These are phyloP conservation scores for Populus pruinosa DNA, from an alignment of 345 rosid genomes.

Conservation along the genomic window DNA sequence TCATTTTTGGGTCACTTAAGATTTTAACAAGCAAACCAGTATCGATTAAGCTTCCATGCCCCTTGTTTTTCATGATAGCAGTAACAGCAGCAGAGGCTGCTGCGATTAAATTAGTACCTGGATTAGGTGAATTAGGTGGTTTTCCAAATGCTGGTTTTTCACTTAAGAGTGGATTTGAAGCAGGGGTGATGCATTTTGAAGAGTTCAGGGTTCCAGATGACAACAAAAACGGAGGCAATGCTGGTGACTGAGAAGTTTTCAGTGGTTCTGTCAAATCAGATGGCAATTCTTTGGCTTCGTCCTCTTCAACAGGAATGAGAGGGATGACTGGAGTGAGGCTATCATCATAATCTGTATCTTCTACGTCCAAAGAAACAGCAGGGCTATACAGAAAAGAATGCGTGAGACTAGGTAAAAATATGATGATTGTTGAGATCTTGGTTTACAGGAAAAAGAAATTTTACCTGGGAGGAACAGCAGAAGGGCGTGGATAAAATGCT, in stretches of 20 bases:
- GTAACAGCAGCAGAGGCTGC: constrained; percentile 45
- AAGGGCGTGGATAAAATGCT: constrained; percentile 48
- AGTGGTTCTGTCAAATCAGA: constrained; percentile 13
- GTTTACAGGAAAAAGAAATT: background rate
- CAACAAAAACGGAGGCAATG: constrained; percentile 11
- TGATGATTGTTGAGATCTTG: background rate
- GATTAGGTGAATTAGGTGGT: constrained; percentile 20
- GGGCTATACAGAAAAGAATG: constrained; percentile 38
- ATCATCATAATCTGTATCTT: constrained; percentile 43
- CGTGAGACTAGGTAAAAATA: background rate
- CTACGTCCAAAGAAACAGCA: constrained; percentile 32
- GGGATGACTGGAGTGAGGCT: constrained; percentile 50
- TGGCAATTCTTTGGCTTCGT: constrained; percentile 23
- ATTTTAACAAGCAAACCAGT: constrained; percentile 50
- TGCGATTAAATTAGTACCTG: constrained; percentile 24
- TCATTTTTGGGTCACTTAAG: constrained; percentile 47
- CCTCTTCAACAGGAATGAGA: constrained; percentile 54
- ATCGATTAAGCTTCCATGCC: constrained; percentile 44
- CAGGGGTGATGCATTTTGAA: background rate
- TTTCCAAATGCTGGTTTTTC: constrained; percentile 3
- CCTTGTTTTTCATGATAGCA: constrained; percentile 34
- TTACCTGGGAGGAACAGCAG: constrained; percentile 51
- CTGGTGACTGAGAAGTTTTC: constrained; percentile 5
- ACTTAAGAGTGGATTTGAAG: background rate
- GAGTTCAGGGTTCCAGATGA: constrained; percentile 10